A percentile compares a stretch with the other conserved stretches of the same genome.
Evolutionary conservation across 1,284 basidiomycete species (phyloP).

Genomic region (Stygiomarasmius scandens): DNA sequence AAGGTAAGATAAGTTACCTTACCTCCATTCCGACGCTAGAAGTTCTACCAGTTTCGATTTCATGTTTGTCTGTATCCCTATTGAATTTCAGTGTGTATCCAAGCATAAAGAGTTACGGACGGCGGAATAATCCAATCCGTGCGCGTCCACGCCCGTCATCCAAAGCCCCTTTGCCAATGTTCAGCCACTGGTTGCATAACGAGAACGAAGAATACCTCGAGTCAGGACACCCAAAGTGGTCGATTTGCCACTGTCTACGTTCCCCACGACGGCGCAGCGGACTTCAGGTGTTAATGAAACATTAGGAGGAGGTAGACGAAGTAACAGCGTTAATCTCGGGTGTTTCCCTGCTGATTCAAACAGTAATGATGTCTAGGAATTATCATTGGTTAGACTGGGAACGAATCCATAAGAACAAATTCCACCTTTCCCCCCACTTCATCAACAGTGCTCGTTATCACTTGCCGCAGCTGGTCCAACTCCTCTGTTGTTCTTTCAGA

Average conservation of each 20-base stretch:
- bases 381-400: slow-evolving; percentile 4
- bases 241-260: slow-evolving; percentile 93
- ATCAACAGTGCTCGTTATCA: slow-evolving; percentile 54
- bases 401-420: neutral
- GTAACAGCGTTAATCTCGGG: slow-evolving; percentile 58
- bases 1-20: slow-evolving; percentile 11
- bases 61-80: too few species aligned
- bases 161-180: slow-evolving; percentile 61
- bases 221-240: slow-evolving; percentile 90
- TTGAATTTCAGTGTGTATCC: too few species aligned
- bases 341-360: slow-evolving; percentile 48
- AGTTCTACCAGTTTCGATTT: slow-evolving; percentile 94
- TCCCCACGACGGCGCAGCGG: slow-evolving; percentile 93
- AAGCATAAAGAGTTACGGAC: too few species aligned
- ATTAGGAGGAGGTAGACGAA: slow-evolving; percentile 72
- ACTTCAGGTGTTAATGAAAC: slow-evolving; percentile 84
- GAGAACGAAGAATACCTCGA: slow-evolving; percentile 46
- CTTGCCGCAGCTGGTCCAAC: slow-evolving; percentile 47
- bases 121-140: slow-evolving; percentile 90
- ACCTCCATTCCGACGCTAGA: slow-evolving; percentile 97
- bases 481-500: slow-evolving; percentile 50
- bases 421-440: slow-evolving; percentile 77
- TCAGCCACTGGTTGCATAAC: slow-evolving; percentile 17
- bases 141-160: slow-evolving; percentile 96
- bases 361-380: slow-evolving; percentile 54